Percentiles rank a stretch among this genome's conserved stretches.
Conservation (phyloP, 306 rosid species). For the Ormosia semicastrata region DNA sequence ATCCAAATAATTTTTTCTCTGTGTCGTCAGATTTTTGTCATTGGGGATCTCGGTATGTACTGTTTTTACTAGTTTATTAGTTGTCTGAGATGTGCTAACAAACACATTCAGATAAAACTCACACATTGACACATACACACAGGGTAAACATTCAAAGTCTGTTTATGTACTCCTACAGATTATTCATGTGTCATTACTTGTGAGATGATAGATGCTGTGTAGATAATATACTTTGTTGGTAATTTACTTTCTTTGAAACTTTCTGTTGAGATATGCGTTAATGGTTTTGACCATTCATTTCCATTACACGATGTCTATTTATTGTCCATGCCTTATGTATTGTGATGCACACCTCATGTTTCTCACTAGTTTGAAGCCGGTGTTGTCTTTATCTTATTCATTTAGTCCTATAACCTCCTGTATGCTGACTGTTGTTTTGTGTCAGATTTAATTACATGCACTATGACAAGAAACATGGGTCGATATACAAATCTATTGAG, state of each 20-base stretch:
- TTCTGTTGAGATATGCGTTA: not conserved
- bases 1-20: conserved; percentile 77
- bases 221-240: not conserved
- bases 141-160: not conserved
- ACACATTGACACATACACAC: not conserved
- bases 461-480: conserved; percentile 87
- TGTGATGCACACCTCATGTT: conserved; percentile 7
- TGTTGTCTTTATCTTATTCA: not conserved
- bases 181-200: not conserved
- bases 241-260: not conserved
- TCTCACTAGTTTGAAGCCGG: conserved; percentile 9
- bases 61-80: not conserved
- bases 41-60: conserved; percentile 90
- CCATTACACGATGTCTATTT: not conserved
- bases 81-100: not conserved
- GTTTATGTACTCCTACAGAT: not conserved
- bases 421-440: conserved; percentile 17
- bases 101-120: not conserved
- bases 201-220: conserved; percentile 6
- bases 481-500: conserved; percentile 91
- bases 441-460: conserved; percentile 73
- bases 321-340: not conserved
- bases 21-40: conserved; percentile 97
- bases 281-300: not conserved
- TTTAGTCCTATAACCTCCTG: not conserved